Conservation (phyloP, 495 filamentous ascomycete species). For the Aspergillus ostianus region DNA sequence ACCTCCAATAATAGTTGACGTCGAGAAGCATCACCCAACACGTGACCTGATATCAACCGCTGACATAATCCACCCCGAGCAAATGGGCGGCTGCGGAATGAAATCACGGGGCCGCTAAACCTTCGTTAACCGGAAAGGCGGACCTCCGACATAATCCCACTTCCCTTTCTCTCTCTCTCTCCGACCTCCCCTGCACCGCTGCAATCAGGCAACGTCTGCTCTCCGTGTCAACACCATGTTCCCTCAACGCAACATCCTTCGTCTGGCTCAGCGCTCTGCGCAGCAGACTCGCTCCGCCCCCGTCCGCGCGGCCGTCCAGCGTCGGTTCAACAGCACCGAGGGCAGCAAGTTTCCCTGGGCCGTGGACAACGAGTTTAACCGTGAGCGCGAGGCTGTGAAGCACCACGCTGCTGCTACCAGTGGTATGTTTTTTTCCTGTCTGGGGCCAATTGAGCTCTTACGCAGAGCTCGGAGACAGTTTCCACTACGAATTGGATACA, state of each 20-base stretch:
- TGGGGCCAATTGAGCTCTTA: background rate
- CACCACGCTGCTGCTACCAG: constrained; percentile 77
- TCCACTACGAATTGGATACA: constrained; percentile 7
- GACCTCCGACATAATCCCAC: constrained; percentile 30
- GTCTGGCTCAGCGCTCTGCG: constrained; percentile 56
- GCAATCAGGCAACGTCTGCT: constrained; percentile 16
- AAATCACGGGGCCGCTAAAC: constrained; percentile 49
- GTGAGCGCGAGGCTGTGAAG: constrained; percentile 80
- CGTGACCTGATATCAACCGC: constrained; percentile 27
- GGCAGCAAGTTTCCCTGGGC: constrained; percentile 43
- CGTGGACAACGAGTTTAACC: constrained; percentile 82
- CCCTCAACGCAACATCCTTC: constrained; percentile 58
- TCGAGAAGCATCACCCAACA: no score
- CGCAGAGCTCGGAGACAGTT: background rate
- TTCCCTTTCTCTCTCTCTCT: constrained; percentile 14
- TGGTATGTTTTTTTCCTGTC: constrained; percentile 54
- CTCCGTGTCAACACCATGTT: constrained; percentile 51
- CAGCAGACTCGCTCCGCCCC: constrained; percentile 54
- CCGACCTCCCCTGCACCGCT: constrained; percentile 10
- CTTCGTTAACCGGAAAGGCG: constrained; percentile 31
- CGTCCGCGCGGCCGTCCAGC: constrained; percentile 59
- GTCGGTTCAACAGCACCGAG: constrained; percentile 64
- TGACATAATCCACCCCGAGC: constrained; percentile 34
- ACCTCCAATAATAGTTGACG: no score
- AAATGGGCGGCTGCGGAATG: constrained; percentile 5